phyloP scores from a whole-genome alignment of 2,329 filamentous ascomycete species.

The Seiridium unicorne region DNA sequence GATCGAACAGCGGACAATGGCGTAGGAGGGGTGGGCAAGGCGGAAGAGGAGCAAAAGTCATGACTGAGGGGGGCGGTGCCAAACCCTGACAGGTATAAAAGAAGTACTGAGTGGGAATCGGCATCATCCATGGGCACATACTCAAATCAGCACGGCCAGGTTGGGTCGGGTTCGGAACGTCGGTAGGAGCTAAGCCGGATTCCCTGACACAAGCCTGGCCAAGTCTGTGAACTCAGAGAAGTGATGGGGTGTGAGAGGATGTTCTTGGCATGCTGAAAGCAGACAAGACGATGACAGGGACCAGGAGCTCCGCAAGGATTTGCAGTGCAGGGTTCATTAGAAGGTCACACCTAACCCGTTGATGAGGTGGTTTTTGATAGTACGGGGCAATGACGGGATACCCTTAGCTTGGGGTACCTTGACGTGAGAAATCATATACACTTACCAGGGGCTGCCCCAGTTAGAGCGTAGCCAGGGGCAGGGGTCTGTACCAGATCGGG shows the following conservation, averaged over 20 bases:
- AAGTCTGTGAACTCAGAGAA: slow-evolving; percentile 28
- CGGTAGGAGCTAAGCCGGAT: slow-evolving; percentile 51
- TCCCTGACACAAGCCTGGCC: slow-evolving; percentile 44
- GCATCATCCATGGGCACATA: slow-evolving; percentile 36
- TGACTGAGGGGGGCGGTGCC: slow-evolving; percentile 45
- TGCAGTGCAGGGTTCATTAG: slow-evolving; percentile 28
- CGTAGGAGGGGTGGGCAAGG: slow-evolving; percentile 42
- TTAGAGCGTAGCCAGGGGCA: slow-evolving; percentile 20
- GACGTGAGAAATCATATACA: slow-evolving; percentile 26
- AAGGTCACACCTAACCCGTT: slow-evolving; percentile 39
- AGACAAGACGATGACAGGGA: slow-evolving; percentile 28
- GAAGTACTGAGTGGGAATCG: slow-evolving; percentile 41
- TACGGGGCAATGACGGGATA: slow-evolving; percentile 28
- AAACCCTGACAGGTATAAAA: slow-evolving; percentile 51
- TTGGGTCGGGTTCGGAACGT: slow-evolving; percentile 46
- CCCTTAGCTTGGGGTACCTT: slow-evolving; percentile 20
- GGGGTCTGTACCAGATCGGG: slow-evolving; percentile 26
- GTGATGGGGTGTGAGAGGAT: slow-evolving; percentile 31
- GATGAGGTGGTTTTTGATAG: slow-evolving; percentile 36
- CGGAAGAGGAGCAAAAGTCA: slow-evolving; percentile 38
- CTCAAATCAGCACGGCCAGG: slow-evolving; percentile 40
- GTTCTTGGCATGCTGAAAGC: slow-evolving; percentile 36
- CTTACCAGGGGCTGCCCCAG: slow-evolving; percentile 28
- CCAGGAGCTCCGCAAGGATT: slow-evolving; percentile 32
- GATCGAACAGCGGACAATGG: slow-evolving; percentile 31